These are phyloP conservation scores for Cyclotella kingstonii DNA, from an alignment of 108 stramenopile genomes.

Conservation along the genomic window DNA sequence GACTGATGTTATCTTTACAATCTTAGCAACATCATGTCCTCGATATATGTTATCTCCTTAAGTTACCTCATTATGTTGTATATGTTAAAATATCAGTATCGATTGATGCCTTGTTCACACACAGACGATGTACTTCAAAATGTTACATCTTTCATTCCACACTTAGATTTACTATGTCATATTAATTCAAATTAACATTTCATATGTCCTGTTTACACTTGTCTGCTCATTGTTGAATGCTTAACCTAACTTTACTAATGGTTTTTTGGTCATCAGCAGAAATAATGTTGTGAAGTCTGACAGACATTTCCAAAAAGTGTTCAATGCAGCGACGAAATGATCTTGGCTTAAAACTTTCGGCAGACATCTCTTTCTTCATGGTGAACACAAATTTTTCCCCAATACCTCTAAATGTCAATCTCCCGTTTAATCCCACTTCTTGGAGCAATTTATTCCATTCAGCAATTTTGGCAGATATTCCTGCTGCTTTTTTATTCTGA, in stretches of 20 bases:
- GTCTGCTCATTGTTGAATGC: not conserved
- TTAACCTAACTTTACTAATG: conserved; percentile 38
- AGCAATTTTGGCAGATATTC: conserved; percentile 26
- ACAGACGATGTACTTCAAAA: too few relatives aligned
- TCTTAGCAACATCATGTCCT: too few relatives aligned
- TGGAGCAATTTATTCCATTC: conserved; percentile 35
- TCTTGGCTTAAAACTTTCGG: conserved; percentile 21
- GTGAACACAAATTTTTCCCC: conserved; percentile 24
- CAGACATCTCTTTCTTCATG: conserved; percentile 13
- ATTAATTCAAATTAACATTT: too few relatives aligned
- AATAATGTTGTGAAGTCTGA: conserved; percentile 44
- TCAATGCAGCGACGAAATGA: conserved; percentile 30
- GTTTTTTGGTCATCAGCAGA: conserved; percentile 21
- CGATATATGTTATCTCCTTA: too few relatives aligned
- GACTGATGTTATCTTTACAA: too few relatives aligned
- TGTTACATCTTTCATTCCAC: too few relatives aligned
- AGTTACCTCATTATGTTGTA: too few relatives aligned
- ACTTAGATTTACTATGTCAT: too few relatives aligned
- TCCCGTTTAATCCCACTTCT: conserved; percentile 21
- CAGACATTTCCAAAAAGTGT: conserved; percentile 39
- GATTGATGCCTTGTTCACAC: too few relatives aligned
- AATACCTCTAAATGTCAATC: conserved; percentile 24
- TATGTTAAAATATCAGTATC: too few relatives aligned
- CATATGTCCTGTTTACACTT: too few relatives aligned
- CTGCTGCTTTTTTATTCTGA: conserved; percentile 28